Base-by-base conservation (phyloP, 139 green algal species). In the Haematococcus sp. region DNA sequence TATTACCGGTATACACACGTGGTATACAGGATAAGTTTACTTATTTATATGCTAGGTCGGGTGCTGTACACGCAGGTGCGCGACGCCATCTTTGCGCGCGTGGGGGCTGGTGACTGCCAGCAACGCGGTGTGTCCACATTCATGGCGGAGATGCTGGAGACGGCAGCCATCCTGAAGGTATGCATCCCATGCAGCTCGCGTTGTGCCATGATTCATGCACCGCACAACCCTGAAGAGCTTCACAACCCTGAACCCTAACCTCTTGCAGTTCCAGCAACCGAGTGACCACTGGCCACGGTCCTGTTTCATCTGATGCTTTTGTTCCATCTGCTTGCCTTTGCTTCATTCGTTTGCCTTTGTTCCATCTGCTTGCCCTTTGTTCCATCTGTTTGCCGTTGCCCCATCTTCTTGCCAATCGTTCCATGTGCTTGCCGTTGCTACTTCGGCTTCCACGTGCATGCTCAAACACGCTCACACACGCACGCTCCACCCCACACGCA, bases 141-240 rank as follows among this genome's bases (percentile, higher is more conserved):
- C 91, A 99, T 99, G 95, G 94, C 94, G 2, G 95, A 99, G 82
- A 99, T 98, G 95, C 87, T 98, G 55, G 95, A 99, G 79, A 97
- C 91, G 5, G 88, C 90, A 1, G 88, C 92, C 46, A 97, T 97
- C 54, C 84, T 97, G 2, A 89, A 93, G 80, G 87, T 86, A 27
- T 65, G 61, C 9, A 20, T 23, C 22, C 54, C 7, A 27, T 9
- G 15, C 46, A n/a, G n/a, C n/a, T n/a, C n/a, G n/a, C n/a, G n/a
- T n/a, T n/a, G n/a, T n/a, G n/a, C n/a, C n/a, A n/a, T n/a, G n/a
- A n/a, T n/a, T n/a, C n/a, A n/a, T n/a, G n/a, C n/a, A n/a, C n/a
- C n/a, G n/a, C n/a, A n/a, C n/a, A n/a, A n/a, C n/a, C n/a, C n/a
- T n/a, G n/a, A n/a, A n/a, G 46, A 15, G 15, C 15, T 23, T 55